phyloP scores from a whole-genome alignment of 768 basidiomycete genomes.

The Boletellus ananas region DNA sequence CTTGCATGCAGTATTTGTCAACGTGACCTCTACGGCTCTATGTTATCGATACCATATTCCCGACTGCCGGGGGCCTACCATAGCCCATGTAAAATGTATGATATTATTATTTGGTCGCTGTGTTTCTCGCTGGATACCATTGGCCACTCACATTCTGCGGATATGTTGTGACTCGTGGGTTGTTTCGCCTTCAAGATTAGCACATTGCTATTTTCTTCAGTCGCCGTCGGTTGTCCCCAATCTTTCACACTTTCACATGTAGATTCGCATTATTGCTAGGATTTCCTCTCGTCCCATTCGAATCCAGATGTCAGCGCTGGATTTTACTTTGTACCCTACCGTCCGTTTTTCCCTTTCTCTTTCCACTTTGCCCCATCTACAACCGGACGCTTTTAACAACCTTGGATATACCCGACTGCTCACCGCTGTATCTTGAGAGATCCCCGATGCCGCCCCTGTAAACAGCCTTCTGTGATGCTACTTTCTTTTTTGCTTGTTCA shows the following conservation, averaged over 20 bases:
- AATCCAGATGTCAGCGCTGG: constrained; percentile 14
- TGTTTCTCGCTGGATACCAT: constrained; percentile 11
- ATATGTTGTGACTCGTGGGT: constrained; percentile 3
- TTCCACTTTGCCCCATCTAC: constrained; percentile 23
- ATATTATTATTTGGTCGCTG: constrained; percentile 21
- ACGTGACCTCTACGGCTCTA: constrained; percentile 12
- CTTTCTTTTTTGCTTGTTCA: constrained; percentile 93
- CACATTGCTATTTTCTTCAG: constrained; percentile 21
- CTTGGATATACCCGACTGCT: constrained; percentile 88
- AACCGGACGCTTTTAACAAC: constrained; percentile 84
- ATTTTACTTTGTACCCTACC: constrained; percentile 9
- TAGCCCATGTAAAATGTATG: constrained; percentile 22
- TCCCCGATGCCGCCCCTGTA: constrained; percentile 83
- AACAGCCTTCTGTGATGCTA: constrained; percentile 85
- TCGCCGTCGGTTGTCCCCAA: not conserved
- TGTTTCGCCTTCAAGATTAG: constrained; percentile 1
- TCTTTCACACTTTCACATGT: constrained; percentile 12
- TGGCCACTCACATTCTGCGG: constrained; percentile 2
- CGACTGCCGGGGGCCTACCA: constrained; percentile 6
- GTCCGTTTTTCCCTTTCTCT: not conserved
- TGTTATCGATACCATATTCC: constrained; percentile 28
- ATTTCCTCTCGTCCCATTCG: constrained; percentile 7
- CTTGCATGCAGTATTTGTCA: constrained; percentile 23
- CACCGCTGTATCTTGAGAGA: constrained; percentile 81
- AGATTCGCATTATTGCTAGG: constrained; percentile 9